phyloP scores from a whole-genome alignment of 2,329 filamentous ascomycete species.

The Zopfia rhizophila region DNA sequence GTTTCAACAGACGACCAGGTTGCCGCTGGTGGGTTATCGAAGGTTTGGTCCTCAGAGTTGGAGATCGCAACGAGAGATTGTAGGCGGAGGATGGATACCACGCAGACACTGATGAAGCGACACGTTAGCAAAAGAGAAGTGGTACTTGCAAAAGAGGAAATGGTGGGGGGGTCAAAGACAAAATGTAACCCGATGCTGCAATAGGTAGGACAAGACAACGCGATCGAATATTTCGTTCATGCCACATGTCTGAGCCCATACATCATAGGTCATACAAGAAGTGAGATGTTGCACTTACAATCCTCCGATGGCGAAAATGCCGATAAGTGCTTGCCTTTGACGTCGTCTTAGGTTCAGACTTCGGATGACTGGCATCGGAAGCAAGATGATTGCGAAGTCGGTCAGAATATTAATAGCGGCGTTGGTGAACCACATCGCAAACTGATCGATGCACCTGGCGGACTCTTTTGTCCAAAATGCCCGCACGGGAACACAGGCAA shows the following conservation, averaged over 20 bases:
- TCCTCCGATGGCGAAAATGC: slow-evolving; percentile 52
- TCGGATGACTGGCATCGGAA: slow-evolving; percentile 47
- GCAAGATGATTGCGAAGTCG: slow-evolving; percentile 46
- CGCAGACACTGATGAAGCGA: slow-evolving; percentile 38
- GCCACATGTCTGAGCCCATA: slow-evolving; percentile 8
- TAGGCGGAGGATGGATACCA: slow-evolving; percentile 47
- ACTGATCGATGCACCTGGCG: slow-evolving; percentile 44
- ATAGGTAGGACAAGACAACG: slow-evolving; percentile 7
- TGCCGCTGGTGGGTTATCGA: slow-evolving; percentile 45
- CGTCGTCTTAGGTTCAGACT: slow-evolving; percentile 45
- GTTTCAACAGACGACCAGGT: slow-evolving; percentile 43
- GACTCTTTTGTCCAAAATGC: slow-evolving; percentile 45
- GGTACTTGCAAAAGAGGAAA: slow-evolving; percentile 12
- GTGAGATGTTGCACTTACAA: slow-evolving; percentile 45
- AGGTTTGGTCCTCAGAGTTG: slow-evolving; percentile 40
- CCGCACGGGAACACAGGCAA: slow-evolving; percentile 43
- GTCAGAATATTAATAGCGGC: slow-evolving; percentile 45
- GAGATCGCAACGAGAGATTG: slow-evolving; percentile 45
- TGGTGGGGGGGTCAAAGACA: not conserved
- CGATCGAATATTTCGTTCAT: slow-evolving; percentile 5
- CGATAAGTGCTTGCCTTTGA: slow-evolving; percentile 49
- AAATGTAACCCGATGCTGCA: slow-evolving; percentile 7
- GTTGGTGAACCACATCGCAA: slow-evolving; percentile 44
- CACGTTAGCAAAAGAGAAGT: slow-evolving; percentile 9
- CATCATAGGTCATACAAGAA: not conserved